Evolutionary conservation across 768 basidiomycete genomes (phyloP), one percentile per base, ranked within the genome.

Genomic region (Daedalea quercina): DNA sequence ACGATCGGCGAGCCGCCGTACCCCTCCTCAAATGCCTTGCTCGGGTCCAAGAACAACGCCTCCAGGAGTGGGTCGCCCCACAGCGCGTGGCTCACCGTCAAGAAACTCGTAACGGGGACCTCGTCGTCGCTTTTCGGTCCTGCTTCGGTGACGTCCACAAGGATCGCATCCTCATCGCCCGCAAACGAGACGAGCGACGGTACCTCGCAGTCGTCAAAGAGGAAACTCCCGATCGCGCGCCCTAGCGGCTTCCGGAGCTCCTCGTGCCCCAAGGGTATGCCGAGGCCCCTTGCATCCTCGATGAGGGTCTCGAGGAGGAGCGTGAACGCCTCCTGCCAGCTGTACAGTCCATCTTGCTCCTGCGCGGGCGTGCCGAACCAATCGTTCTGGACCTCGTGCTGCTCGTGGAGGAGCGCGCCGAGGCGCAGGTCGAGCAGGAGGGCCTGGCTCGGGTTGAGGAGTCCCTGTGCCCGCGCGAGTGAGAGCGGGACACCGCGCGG

Each of bases 11-110:
- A 69, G 1, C 68, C 73, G 1, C 80, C 81, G 60, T 90, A 90
- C 1, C 82, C 87, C 64, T 86, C 81, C 46, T 74, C 65, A 19
- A 88, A 65, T 3, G 80, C 82, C 25, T 57, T 56, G 40, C 69
- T 76, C 17, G 79, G 78, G 12, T 71, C 72, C 44, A 80, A 60
- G 70, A 89, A 85, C 59, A 82, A 74, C 3, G 76, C 71, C 64
- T 90, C 88, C 34, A 88, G 72, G 35, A 90, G 67, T 9, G 88
- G 88, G 63, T 90, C 88, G 25, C 85, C 87, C 81, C 85, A 90
- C 22, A 89, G 57, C 12, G 84, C 81, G 57, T 77, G 80, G 1
- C 74, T 60, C 15, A 74, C 48, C 50, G 65, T 65, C 59, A 62
- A 65, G 56, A 59, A 69, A 34, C 62, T 51, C 43, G 80, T 71